Base-by-base conservation (phyloP, 192 early-diverging fungal genomes). In the Diversispora eburnea region DNA sequence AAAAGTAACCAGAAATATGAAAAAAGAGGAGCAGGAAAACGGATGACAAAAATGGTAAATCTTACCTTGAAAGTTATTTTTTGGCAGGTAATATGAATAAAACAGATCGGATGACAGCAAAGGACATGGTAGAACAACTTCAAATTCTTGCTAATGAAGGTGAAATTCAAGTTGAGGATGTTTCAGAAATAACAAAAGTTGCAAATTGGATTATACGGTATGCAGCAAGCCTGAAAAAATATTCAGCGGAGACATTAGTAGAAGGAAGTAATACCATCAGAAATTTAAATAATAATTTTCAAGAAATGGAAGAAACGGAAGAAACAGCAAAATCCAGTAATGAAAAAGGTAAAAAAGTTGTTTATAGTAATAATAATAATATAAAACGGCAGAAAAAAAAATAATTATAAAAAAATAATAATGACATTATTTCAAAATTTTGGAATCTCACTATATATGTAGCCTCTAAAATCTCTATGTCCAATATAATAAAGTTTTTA, bases 61-160 rank as follows among this genome's bases (percentile, higher is more conserved):
- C 56, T 58, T 58, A 58, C 20, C 56, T 58, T 58, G 7, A 58
- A 22, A 58, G 56, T 19, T 58, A 58, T 20, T 58, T 58, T 58
- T 58, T 58, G n/a, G 56, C 56, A 58, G 20, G 20, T 58, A 58
- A 58, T 58, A 58, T 58, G 7, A 58, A 58, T 20, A 58, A 19
- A 19, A 58, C 56, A 58, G 56, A 58, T 22, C 56, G 20, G 3
- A 58, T 58, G 54, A 56, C 17, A 15, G 17, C 17, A 17, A 56
- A 17, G 54, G 4, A 17, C 17, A 60, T 60, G 12, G 12, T 60
- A 60, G 25, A 60, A 41, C 39, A 60, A 60, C 12, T 60, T 60
- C 59, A 60, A 60, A 60, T 60, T 60, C 59, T 60, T 60, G 59
- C 33, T 42, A 10, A 39, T 33, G 33, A 60, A 60, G 58, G 25